Base-by-base conservation (phyloP, 208 protist species). In the Tritrichomonas foetus region DNA sequence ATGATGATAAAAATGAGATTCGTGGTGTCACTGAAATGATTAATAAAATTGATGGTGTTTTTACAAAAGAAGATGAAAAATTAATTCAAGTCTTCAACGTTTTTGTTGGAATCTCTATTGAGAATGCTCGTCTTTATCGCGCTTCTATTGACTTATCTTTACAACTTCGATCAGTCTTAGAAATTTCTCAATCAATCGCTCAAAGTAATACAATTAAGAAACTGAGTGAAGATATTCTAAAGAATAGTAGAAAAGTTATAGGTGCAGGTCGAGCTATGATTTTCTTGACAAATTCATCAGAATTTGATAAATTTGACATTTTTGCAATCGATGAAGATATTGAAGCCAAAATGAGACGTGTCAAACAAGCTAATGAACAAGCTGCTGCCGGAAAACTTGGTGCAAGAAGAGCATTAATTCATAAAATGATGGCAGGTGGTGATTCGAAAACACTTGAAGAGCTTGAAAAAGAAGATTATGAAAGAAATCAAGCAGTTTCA, bases 61-160 rank as follows among this genome's bases (percentile, higher is more conserved):
- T 93, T 20, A 47, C 47, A 39, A 20, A 25, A 64, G 55, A 69
- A 14, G 82, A 93, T 66, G 82, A 93, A 66, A 11, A 93, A 36
- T 33, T 93, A 50, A 69, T 93, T 25, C 50, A 93, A 82, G 74
- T 82, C 14, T 82, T 82, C 41, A 82, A 82, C 27, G 74, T 82
- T 50, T 82, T 82, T 39, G 33, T 30, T 30, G 74, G 33, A 0
- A 25, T 82, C 3, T 47, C 33, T 50, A 82, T 82, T n/a, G 74
- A 82, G 22, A 82, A 82, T 39, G 74, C 74, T 8, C 33, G 41
- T 25, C 22, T 82, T 3, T 82, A 82, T 50, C 47, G 41, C 22
- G 74, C 74, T 47, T 82, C 74, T n/a, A 30, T 82, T 25, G 74
- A 82, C 3, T 50, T 82, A 27, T 47, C 74, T 30, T 47, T 82